Base-by-base conservation (phyloP, 2,329 filamentous ascomycete genomes). In the Colletotrichum magnum region DNA sequence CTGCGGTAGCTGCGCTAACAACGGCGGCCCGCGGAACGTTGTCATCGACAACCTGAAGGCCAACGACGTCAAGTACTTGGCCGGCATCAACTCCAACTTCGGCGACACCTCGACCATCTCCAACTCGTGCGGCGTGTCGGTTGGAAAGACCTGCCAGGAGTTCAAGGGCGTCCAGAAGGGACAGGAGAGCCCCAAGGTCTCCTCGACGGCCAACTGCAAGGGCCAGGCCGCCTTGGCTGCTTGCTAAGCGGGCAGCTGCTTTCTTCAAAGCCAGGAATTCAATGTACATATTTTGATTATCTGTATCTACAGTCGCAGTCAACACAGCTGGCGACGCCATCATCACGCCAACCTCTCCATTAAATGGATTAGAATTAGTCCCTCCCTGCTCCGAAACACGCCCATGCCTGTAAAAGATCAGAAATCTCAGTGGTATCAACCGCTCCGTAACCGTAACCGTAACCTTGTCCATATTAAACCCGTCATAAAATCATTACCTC, bases 61-160 rank as follows among this genome's bases (percentile, higher is more conserved):
- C n/a, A 63, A 57, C 4, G 41, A 28, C 32, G 52, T 63, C 4
- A 63, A 24, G 9, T 76, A 80, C 64, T 75, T 84, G 18, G 78
- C 77, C 24, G 82, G 82, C 21, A 83, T 81, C 65, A 82, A 82
- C 73, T 73, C 76, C 64, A 82, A 82, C 76, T 69, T 77, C 6
- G 79, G 77, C 3, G 77, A 79, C 47, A 72, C 43, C 4, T 61
- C 64, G 2, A 63, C 43, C 6, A 43, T 68, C 9, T 57, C 45
- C 12, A 53, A 83, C 15, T 36, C 58, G 6, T 68, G 64, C 18
- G 68, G 68, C 7, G 26, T 32, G 21, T 51, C 50, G 2, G 59
- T 71, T 2, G 54, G 32, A 5, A 64, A 71, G 43, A 64, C 68
- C 4, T 71, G 69, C 45, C 69, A 68, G 59, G 64, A 71, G 50